Evolutionary conservation across 176 grass and related monocot species (phyloP), one percentile per base, ranked within the genome.

Genomic region (Saccharum spontaneum): DNA sequence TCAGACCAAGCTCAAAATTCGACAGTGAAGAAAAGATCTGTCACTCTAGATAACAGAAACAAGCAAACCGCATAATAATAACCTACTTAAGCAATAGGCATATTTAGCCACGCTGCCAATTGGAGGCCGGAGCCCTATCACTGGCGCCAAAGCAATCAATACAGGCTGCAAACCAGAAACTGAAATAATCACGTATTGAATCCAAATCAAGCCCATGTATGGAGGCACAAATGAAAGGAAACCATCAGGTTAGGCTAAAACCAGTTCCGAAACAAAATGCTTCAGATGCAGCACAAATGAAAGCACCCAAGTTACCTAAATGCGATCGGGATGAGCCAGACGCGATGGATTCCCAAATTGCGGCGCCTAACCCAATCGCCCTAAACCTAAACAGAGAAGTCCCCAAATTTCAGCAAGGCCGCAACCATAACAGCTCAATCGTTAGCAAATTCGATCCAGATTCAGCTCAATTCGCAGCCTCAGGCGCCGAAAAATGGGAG

Each of bases 301-400:
- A 67, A 81, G 64, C 44, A 43, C 46, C 61, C 45, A 45, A 67
- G 34, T 8, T 17, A 68, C 37, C 61, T 59, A 76, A 40, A 18
- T 7, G 44, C 78, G 85, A 81, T 87, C 69, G 24, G 34, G 26
- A 81, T 0, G 68, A 67, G 26, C 22, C 31, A 5, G 67, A 62
- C 12, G 17, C 67, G 8, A 79, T 0, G 67, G 41, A 67, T 28
- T 75, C 78, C 60, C 44, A 54, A 86, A 54, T 78, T 15, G 28
- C 77, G 33, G 55, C 55, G 55, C 20, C 41, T 30, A 68, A 49
- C 33, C 78, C 78, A 76, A 68, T 76, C 85, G 17, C 46, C 45
- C 37, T 50, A 67, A 60, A 75, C 71, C 45, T 66, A 76, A 75
- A n/a, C 48, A 45, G 44, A 36, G 17, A 17, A 69, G 44, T 13